Evolutionary conservation across 345 rosid genomes (phyloP), one percentile per base, ranked within the genome.

Genomic region (Geranium rotundifolium): DNA sequence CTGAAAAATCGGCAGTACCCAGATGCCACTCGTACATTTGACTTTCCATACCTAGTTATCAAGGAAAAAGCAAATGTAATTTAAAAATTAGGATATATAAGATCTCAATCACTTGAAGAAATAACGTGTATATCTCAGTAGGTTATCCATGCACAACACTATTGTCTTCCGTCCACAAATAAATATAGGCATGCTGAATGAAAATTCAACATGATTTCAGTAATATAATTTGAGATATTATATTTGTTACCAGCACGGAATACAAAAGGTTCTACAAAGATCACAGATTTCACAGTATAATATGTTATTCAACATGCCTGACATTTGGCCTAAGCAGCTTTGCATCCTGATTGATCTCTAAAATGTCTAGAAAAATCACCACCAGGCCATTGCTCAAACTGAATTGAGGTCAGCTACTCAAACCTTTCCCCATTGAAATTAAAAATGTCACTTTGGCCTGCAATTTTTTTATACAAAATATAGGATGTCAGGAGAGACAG

Each of bases 391-490:
- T 41, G 5, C 50, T 12, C 50, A 6, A 41, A 41, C 50, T 5
- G 10, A 41, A 9, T 41, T 41, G 50, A 9, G 50, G 50, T 41
- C 41, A 41, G 50, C 14, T 41, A 41, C 50, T 41, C 10, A 6
- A 41, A 37, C 23, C 12, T 9, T 18, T 58, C 16, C 3, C 7
- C 68, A 39, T 29, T 37, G 0, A 52, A 58, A 65, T 49, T 50
- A 56, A 58, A 58, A 65, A 65, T 58, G 12, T 41, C 46, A 29
- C 46, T 46, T 34, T 65, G 69, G 62, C 69, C 69, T 65, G 68
- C 68, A 65, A 8, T 60, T 31, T n/a, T 9, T n/a, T n/a, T n/a
- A 20, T 6, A 62, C 8, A 41, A 12, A 41, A 41, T 41, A 41
- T 41, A 9, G 50, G 50, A 41, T 41, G 50, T 41, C 4, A 41